A percentile compares a stretch with the other conserved stretches of the same genome.
phyloP scores from a whole-genome alignment of 306 rosid species.

The Ochetophila trinervis region DNA sequence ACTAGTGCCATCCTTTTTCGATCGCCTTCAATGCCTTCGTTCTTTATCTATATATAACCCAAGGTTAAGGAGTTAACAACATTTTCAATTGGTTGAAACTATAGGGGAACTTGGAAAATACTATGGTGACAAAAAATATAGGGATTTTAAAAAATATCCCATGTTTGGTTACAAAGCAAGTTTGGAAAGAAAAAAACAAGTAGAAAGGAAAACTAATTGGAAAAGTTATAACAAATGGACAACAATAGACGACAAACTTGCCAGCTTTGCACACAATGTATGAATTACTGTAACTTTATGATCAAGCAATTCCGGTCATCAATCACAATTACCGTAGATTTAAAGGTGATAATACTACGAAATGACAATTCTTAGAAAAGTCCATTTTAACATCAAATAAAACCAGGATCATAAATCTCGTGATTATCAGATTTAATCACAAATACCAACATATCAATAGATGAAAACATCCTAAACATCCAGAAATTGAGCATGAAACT shows the following conservation, averaged over 20 bases:
- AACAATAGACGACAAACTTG: not conserved
- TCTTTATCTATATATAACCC: conserved; percentile 25
- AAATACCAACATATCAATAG: too few relatives aligned
- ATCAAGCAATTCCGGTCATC: not conserved
- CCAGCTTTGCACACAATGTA: not conserved
- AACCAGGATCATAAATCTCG: not conserved
- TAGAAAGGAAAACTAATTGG: not conserved
- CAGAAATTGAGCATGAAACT: not conserved
- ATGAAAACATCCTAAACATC: not conserved
- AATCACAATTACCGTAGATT: not conserved
- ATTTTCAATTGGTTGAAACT: not conserved
- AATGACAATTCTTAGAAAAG: not conserved
- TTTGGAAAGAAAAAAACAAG: not conserved
- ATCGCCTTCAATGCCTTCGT: conserved; percentile 12
- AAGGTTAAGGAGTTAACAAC: not conserved
- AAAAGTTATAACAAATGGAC: too few relatives aligned
- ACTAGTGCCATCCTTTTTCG: conserved; percentile 58
- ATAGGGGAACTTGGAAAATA: too few relatives aligned
- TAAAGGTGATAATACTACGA: not conserved
- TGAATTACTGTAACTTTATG: not conserved
- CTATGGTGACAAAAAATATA: too few relatives aligned
- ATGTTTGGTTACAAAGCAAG: too few relatives aligned
- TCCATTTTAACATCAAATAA: not conserved
- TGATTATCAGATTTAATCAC: too few relatives aligned
- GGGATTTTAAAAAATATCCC: too few relatives aligned